Evolutionary conservation across 768 basidiomycete genomes (phyloP).

Genomic region (Mycena crocata): DNA sequence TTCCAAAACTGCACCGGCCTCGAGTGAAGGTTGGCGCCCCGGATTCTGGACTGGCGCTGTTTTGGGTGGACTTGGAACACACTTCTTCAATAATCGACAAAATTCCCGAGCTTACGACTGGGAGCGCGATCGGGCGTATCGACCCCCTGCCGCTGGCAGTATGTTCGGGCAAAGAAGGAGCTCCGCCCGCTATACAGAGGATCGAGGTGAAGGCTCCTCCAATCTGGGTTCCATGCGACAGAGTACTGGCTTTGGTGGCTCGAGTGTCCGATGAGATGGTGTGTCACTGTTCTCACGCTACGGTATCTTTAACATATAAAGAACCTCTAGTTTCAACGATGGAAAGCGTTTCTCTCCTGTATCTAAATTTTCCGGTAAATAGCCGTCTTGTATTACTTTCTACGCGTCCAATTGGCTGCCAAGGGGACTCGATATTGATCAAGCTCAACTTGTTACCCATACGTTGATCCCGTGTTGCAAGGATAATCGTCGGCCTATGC

Average conservation of each 20-base stretch:
- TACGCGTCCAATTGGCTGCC: conserved; percentile 10
- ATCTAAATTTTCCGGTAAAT: conserved; percentile 27
- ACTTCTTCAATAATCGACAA: conserved; percentile 57
- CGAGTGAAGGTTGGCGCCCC: conserved; percentile 51
- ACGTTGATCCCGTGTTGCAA: conserved; percentile 19
- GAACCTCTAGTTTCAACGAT: background rate
- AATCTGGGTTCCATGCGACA: conserved; percentile 77
- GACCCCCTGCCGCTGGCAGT: conserved; percentile 38
- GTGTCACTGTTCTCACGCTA: background rate
- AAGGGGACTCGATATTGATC: conserved; percentile 1
- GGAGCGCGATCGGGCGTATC: conserved; percentile 56
- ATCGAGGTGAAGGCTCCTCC: conserved; percentile 78
- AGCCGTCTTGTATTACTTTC: conserved; percentile 28
- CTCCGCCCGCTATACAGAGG: conserved; percentile 47
- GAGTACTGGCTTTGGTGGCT: conserved; percentile 86
- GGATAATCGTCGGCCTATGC: conserved; percentile 32
- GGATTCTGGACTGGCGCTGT: conserved; percentile 91
- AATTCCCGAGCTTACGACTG: conserved; percentile 62
- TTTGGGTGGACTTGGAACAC: conserved; percentile 76
- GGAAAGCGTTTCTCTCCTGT: background rate
- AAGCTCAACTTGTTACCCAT: background rate
- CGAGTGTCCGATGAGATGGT: conserved; percentile 67
- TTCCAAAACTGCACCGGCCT: conserved; percentile 49
- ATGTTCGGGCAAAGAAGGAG: conserved; percentile 42
- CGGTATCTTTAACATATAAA: background rate